phyloP scores from a whole-genome alignment of 805 yeast genomes.

The Hanseniaspora lachancei region DNA sequence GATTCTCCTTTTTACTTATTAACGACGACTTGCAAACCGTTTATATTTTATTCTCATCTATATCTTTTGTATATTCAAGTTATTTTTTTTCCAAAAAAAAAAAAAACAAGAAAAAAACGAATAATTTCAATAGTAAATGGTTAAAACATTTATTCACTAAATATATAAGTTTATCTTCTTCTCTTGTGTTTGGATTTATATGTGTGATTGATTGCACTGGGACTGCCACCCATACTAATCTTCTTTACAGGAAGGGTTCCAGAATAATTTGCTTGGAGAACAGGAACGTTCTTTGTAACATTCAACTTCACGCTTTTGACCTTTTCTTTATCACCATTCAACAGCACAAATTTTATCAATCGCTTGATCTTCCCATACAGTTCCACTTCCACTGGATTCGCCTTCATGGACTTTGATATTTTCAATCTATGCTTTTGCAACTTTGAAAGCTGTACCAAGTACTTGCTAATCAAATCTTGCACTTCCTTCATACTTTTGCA shows the following conservation, averaged over 20 bases:
- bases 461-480: constrained; percentile 30
- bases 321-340: constrained; percentile 18
- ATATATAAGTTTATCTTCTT: neutral
- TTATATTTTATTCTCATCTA: neutral
- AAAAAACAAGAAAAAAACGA: neutral
- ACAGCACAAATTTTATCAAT: constrained; percentile 34
- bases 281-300: constrained; percentile 40
- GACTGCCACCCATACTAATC: neutral
- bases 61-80: neutral
- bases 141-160: neutral
- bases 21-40: too few species aligned
- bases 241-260: constrained; percentile 64
- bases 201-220: neutral
- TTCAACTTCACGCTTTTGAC: neutral
- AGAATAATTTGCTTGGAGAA: constrained; percentile 55
- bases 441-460: constrained; percentile 37
- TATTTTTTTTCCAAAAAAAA: neutral
- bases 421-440: constrained; percentile 36
- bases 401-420: constrained; percentile 26
- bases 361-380: constrained; percentile 34
- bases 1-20: neutral
- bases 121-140: neutral
- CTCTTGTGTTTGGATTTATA: neutral
- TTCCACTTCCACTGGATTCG: constrained; percentile 32
- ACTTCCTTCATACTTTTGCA: constrained; percentile 30